Conservation (phyloP, 2,329 filamentous ascomycete species). For the Xylogone sp. region DNA sequence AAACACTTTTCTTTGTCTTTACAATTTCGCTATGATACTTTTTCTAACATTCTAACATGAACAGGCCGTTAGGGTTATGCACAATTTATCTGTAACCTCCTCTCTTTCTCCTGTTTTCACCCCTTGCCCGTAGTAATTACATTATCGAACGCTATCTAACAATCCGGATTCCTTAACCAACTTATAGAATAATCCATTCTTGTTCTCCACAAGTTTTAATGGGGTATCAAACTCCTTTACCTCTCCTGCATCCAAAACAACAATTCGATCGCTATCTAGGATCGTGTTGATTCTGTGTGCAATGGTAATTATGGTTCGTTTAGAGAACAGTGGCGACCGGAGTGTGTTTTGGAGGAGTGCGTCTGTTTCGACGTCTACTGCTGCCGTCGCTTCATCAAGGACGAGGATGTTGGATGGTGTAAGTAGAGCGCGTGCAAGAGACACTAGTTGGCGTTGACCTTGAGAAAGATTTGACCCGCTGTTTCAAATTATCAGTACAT, state of each 20-base stretch:
- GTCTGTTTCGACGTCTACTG: conserved; percentile 65
- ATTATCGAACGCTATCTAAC: conserved; percentile 19
- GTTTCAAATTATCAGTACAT: conserved; percentile 5
- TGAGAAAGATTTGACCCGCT: conserved; percentile 90
- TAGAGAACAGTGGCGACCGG: conserved; percentile 67
- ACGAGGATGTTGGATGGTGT: conserved; percentile 97
- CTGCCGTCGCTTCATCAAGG: conserved; percentile 91
- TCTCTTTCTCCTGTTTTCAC: background rate
- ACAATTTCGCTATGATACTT: background rate
- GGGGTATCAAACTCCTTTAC: conserved; percentile 94
- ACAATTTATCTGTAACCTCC: background rate
- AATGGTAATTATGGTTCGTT: conserved; percentile 96
- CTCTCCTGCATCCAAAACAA: conserved; percentile 86
- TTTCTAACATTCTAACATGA: background rate
- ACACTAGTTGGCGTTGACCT: conserved; percentile 91
- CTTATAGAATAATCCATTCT: conserved; percentile 78
- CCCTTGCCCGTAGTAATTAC: background rate
- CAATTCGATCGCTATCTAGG: conserved; percentile 80
- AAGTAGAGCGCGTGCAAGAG: conserved; percentile 86
- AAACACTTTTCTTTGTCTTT: background rate
- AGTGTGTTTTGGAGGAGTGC: conserved; percentile 62
- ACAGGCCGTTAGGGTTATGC: background rate
- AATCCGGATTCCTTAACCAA: conserved; percentile 89
- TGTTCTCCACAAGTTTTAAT: conserved; percentile 63
- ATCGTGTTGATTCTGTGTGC: conserved; percentile 99